These are phyloP conservation scores for Coccomyxa subellipsoidea DNA, from an alignment of 163 green algal genomes.

Conservation along the genomic window DNA sequence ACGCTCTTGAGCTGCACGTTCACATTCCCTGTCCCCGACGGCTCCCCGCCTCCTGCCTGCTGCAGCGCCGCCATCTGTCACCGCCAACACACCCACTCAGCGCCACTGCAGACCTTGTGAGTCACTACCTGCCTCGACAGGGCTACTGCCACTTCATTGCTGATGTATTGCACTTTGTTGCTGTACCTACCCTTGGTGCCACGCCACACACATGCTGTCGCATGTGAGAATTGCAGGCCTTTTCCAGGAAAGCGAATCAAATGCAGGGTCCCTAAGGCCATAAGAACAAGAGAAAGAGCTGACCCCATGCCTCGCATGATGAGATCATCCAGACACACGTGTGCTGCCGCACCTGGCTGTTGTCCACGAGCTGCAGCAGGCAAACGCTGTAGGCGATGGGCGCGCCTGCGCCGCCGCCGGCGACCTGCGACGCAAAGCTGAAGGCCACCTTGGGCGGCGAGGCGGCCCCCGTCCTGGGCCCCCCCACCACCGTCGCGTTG, in stretches of 20 bases:
- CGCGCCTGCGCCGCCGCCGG: not conserved
- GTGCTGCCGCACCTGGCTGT: not conserved
- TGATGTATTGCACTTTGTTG: too few species aligned
- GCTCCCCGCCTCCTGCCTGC: not conserved
- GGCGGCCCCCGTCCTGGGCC: constrained; percentile 2
- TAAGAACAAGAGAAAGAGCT: too few species aligned
- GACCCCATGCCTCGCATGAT: too few species aligned
- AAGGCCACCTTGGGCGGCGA: not conserved
- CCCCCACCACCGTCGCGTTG: constrained; percentile 25
- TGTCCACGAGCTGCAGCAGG: constrained; percentile 2
- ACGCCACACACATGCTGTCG: too few species aligned
- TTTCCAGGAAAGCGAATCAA: too few species aligned
- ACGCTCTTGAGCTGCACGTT: constrained; percentile 10
- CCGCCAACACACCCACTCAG: not conserved
- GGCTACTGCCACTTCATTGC: too few species aligned
- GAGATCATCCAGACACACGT: too few species aligned
- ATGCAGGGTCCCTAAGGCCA: too few species aligned
- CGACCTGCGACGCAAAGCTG: not conserved
- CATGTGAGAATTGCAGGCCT: too few species aligned
- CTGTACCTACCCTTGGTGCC: too few species aligned
- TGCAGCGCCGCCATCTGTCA: not conserved
- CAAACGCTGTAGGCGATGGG: constrained; percentile 3
- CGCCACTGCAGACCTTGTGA: not conserved
- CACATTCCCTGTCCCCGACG: not conserved
- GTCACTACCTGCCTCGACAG: too few species aligned